phyloP scores from a whole-genome alignment of 306 rosid species.

The Crataegus laevigata region DNA sequence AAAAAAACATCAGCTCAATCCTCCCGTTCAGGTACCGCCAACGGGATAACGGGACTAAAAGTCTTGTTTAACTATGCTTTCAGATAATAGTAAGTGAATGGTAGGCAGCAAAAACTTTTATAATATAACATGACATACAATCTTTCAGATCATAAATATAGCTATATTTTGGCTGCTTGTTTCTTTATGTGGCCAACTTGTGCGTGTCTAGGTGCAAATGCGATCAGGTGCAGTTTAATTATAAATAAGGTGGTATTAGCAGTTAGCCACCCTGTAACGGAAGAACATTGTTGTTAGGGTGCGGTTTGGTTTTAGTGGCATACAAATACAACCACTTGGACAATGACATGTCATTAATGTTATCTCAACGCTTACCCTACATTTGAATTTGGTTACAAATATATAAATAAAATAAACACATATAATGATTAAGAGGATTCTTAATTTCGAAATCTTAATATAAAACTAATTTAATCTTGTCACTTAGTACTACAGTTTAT shows the following conservation, averaged over 20 bases:
- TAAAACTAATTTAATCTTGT: background rate
- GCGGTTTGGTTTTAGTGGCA: background rate
- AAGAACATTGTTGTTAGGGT: background rate
- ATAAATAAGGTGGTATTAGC: background rate
- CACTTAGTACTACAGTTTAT: too few relatives aligned
- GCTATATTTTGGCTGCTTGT: background rate
- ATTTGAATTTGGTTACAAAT: background rate
- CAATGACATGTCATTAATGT: slow-evolving; percentile 6
- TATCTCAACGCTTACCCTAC: slow-evolving; percentile 4
- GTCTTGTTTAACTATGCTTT: background rate
- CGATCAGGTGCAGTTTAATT: background rate
- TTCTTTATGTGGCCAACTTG: background rate
- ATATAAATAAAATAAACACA: background rate
- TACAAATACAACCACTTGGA: slow-evolving; percentile 3
- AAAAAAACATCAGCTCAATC: too few relatives aligned
- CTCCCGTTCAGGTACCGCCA: too few relatives aligned
- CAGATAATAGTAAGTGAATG: background rate
- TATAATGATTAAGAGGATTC: background rate
- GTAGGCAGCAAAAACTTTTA: too few relatives aligned
- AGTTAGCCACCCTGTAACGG: background rate
- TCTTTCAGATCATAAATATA: too few relatives aligned
- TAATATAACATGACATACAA: too few relatives aligned
- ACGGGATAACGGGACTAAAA: too few relatives aligned
- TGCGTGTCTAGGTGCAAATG: background rate
- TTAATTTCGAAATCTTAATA: background rate